These are phyloP conservation scores for Hyphopichia fennica DNA, from an alignment of 1,139 yeast genomes.

Conservation along the genomic window DNA sequence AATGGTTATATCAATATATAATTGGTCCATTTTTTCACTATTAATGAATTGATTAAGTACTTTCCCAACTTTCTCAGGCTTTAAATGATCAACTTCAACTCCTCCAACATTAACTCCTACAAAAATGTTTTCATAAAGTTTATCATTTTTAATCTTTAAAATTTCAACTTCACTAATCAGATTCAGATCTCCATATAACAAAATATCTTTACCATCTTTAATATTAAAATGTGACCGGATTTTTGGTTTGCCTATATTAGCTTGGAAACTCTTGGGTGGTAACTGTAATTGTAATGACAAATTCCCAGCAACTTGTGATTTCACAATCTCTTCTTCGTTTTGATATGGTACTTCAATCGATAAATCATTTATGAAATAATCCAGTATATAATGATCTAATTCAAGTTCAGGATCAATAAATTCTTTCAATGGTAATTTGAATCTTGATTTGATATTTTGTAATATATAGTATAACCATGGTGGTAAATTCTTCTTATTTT, in stretches of 20 bases:
- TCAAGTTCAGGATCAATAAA: not conserved
- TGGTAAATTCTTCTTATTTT: constrained; percentile 14
- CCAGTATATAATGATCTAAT: not conserved
- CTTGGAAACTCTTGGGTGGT: constrained; percentile 6
- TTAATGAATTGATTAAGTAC: constrained; percentile 13
- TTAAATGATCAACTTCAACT: constrained; percentile 13
- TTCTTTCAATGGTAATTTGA: constrained; percentile 4
- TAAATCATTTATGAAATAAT: not conserved
- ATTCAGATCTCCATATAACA: constrained; percentile 11
- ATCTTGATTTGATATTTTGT: constrained; percentile 12
- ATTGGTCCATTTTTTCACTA: not conserved
- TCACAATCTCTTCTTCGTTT: not conserved
- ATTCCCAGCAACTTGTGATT: not conserved
- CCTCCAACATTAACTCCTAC: constrained; percentile 9
- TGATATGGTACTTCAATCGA: constrained; percentile 1
- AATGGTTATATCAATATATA: constrained; percentile 15
- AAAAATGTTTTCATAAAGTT: constrained; percentile 5
- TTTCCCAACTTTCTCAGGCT: constrained; percentile 15
- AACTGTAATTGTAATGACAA: not conserved
- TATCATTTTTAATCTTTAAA: not conserved
- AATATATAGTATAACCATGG: constrained; percentile 26
- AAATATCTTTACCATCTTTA: constrained; percentile 4
- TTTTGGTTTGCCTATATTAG: constrained; percentile 15
- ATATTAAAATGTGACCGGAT: constrained; percentile 13
- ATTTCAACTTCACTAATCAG: constrained; percentile 10